Base-by-base conservation (phyloP, 345 rosid species). In the Citrus unshiu region DNA sequence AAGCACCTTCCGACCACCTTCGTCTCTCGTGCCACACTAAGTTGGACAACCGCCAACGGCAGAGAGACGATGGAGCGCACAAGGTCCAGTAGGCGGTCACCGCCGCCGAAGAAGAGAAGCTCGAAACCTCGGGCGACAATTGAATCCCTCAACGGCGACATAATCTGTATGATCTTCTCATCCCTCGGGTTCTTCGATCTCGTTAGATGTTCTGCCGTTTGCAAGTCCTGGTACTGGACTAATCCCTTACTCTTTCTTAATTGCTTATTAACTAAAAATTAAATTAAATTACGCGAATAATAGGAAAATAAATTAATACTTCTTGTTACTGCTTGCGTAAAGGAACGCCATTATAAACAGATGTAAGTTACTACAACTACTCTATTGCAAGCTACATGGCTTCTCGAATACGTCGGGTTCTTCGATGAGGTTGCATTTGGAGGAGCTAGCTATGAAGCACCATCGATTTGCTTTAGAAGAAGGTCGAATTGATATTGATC, bases 121-220 rank as follows among this genome's bases (percentile, higher is more conserved):
- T 18, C 76, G 81, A 79, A 72, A 81, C 76, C 72, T 34, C 80
- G 83, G 67, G 24, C 87, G 3, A 74, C 85, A 76, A 83, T 88
- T 2, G 84, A 84, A 34, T 83, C 85, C 5, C 81, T 95, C 65
- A 92, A 87, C 71, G 81, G 77, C 75, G 93, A 95, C 79, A 84
- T 83, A 77, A 89, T 92, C 39, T 88, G 90, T 73, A 76, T 80
- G 13, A 83, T 95, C 87, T 95, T 95, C 88, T 90, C 99, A 34
- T 85, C 79, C 64, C 93, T 95, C 70, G 87, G 83, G 75, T 71
- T 91, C 71, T 91, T 92, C 80, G 98, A 92, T 79, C 90, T 95
- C 65, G 96, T 86, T 79, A 92, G 91, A 66, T 92, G 93, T 76
- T 84, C 93, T 51, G 91, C 81, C 82, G 98, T 95, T 73, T 91